These are phyloP conservation scores for Amauroascus niger DNA, from an alignment of 2,329 filamentous ascomycete species.

Conservation along the genomic window DNA sequence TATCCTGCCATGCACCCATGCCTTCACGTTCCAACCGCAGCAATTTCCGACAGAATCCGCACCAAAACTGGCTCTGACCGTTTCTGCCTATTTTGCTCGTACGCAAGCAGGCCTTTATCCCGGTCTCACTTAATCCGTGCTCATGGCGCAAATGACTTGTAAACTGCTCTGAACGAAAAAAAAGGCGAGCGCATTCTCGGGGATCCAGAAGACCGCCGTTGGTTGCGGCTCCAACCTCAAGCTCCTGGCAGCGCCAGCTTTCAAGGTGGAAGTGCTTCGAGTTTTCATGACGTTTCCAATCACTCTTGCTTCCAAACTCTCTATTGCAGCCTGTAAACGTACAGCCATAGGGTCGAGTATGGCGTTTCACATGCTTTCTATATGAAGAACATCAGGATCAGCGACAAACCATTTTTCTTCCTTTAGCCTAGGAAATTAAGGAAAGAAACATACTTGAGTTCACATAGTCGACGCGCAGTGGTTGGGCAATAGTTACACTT, in stretches of 20 bases:
- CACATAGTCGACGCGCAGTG: conserved; percentile 22
- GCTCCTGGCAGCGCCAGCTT: conserved; percentile 58
- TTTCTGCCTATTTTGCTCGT: conserved; percentile 55
- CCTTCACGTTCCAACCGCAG: conserved; percentile 45
- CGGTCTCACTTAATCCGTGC: conserved; percentile 35
- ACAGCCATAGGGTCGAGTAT: conserved; percentile 72
- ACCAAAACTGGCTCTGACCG: conserved; percentile 65
- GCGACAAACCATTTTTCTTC: not conserved
- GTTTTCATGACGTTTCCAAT: conserved; percentile 87
- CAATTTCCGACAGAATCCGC: conserved; percentile 63
- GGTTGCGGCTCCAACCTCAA: conserved; percentile 19
- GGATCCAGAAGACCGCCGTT: conserved; percentile 13
- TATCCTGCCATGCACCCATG: conserved; percentile 49
- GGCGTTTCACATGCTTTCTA: conserved; percentile 77
- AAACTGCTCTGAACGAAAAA: conserved; percentile 51
- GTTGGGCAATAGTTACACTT: conserved; percentile 18
- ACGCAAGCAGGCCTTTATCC: conserved; percentile 33
- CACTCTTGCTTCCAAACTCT: conserved; percentile 80
- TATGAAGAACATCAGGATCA: not conserved
- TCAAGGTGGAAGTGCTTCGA: conserved; percentile 64
- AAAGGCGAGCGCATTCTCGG: conserved; percentile 48
- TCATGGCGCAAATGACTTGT: conserved; percentile 49
- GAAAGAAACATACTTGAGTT: conserved; percentile 29
- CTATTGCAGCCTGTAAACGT: conserved; percentile 62
- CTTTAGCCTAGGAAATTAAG: not conserved